Conservation (phyloP, 352 stramenopile species). For the Globisporangium uncinulatum region DNA sequence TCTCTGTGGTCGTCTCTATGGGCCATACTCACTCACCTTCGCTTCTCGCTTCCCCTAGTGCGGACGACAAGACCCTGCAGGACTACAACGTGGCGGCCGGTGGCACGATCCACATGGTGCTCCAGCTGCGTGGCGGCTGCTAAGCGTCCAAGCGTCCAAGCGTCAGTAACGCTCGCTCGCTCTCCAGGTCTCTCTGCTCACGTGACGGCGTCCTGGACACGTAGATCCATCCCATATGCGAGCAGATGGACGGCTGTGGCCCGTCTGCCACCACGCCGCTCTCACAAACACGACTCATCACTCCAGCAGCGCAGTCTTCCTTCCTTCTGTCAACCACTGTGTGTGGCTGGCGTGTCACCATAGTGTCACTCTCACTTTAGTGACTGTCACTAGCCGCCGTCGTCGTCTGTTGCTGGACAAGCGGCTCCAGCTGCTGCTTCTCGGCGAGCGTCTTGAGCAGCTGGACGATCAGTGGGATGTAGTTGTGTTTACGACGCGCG, state of each 20-base stretch:
- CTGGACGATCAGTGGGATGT: slow-evolving; percentile 93
- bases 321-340: not conserved
- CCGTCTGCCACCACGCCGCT: too few relatives aligned
- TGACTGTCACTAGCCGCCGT: too few relatives aligned
- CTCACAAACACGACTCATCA: too few relatives aligned
- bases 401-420: slow-evolving; percentile 63
- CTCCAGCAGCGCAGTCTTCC: too few relatives aligned
- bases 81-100: slow-evolving; percentile 96
- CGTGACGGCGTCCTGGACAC: not conserved
- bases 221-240: not conserved
- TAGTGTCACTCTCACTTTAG: too few relatives aligned
- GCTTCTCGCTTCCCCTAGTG: slow-evolving; percentile 22
- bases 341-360: not conserved
- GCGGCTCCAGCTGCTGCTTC: slow-evolving; percentile 77
- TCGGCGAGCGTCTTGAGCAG: slow-evolving; percentile 91
- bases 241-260: too few relatives aligned
- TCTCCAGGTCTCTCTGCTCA: too few relatives aligned
- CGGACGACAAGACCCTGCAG: slow-evolving; percentile 95
- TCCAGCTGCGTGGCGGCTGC: slow-evolving; percentile 94
- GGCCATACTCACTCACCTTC: not conserved
- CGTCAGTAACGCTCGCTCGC: not conserved
- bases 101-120: slow-evolving; percentile 98
- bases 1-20: slow-evolving; percentile 8
- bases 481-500: slow-evolving; percentile 94
- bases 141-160: slow-evolving; percentile 17